A percentile compares a stretch with the other conserved stretches of the same genome.
phyloP scores from a whole-genome alignment of 208 protist genomes.

The Borovskyia barvae region DNA sequence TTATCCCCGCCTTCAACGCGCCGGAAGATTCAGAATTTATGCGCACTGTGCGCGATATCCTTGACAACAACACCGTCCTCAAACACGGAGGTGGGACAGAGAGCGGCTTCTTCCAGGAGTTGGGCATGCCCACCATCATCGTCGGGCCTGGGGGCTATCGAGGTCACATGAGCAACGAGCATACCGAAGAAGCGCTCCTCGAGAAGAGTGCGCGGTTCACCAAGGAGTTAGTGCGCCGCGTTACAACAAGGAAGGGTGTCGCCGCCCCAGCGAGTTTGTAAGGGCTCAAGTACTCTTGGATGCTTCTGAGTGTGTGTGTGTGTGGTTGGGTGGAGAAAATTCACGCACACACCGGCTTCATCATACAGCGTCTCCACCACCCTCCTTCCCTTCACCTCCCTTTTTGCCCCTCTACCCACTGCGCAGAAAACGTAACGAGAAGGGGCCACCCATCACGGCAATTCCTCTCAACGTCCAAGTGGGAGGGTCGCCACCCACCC shows the following conservation, averaged over 20 bases:
- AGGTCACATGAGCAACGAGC: constrained; percentile 43
- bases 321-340: too few species aligned
- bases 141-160: constrained; percentile 36
- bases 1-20: constrained; percentile 15
- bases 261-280: neutral
- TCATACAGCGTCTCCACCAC: too few species aligned
- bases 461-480: too few species aligned
- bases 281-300: too few species aligned
- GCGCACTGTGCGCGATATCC: constrained; percentile 13
- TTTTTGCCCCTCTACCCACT: too few species aligned
- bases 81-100: constrained; percentile 33
- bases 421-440: too few species aligned
- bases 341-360: too few species aligned
- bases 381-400: too few species aligned
- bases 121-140: constrained; percentile 46
- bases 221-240: constrained; percentile 5
- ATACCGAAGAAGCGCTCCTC: constrained; percentile 29
- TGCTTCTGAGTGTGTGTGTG: too few species aligned
- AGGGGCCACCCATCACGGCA: too few species aligned
- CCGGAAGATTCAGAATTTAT: constrained; percentile 32
- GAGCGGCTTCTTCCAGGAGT: constrained; percentile 36
- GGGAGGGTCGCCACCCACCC: too few species aligned
- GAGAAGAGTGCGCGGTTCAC: constrained; percentile 23
- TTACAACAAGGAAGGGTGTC: constrained; percentile 1
- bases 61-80: constrained; percentile 5